These are phyloP conservation scores for Suhomyces maxii DNA, from an alignment of 1,139 yeast genomes.

Conservation along the genomic window DNA sequence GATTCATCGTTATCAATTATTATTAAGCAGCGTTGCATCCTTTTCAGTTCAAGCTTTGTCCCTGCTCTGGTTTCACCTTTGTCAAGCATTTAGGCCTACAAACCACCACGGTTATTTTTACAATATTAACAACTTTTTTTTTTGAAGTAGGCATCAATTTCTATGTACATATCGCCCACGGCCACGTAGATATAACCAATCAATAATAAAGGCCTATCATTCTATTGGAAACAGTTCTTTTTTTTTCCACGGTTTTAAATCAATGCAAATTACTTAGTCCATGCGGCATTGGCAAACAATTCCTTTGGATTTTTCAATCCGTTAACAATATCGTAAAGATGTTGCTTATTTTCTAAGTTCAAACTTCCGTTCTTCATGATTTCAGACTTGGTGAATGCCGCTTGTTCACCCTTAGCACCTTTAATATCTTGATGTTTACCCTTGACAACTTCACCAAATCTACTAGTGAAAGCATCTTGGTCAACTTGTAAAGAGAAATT, in stretches of 20 bases:
- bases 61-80: too few species aligned
- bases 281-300: conserved; percentile 33
- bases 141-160: background rate
- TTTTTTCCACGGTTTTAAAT: background rate
- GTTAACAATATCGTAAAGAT: conserved; percentile 30
- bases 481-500: conserved; percentile 32
- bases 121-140: too few species aligned
- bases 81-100: too few species aligned
- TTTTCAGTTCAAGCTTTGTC: too few species aligned
- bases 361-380: conserved; percentile 37
- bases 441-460: conserved; percentile 34
- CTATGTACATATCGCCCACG: background rate
- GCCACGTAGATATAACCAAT: background rate
- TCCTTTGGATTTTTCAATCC: conserved; percentile 27
- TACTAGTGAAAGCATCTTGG: conserved; percentile 22
- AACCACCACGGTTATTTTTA: too few species aligned
- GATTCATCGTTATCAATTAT: too few species aligned
- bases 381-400: conserved; percentile 21
- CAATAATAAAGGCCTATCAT: too few species aligned
- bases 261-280: conserved; percentile 20
- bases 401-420: conserved; percentile 15
- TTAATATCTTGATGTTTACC: conserved; percentile 29
- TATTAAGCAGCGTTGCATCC: too few species aligned
- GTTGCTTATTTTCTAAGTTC: conserved; percentile 27
- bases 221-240: background rate